Conservation (phyloP, 2,329 filamentous ascomycete species). For the Macrophomina tecta region DNA sequence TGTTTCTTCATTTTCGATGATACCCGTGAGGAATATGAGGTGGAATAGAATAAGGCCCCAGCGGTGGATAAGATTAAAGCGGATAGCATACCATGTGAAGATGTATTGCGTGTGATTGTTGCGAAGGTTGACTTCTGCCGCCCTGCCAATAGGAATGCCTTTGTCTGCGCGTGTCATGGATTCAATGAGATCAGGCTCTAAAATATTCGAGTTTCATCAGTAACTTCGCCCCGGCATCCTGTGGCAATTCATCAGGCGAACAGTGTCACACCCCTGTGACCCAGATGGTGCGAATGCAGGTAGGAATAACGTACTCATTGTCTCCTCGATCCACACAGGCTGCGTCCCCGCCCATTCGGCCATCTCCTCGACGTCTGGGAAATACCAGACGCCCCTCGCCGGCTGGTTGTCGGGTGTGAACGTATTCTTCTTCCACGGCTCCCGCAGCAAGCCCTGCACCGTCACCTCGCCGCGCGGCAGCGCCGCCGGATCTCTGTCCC, state of each 20-base stretch:
- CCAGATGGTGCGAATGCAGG: too few species aligned
- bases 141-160: slow-evolving; percentile 86
- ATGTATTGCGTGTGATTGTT: slow-evolving; percentile 99
- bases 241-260: too few species aligned
- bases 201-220: not conserved
- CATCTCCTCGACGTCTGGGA: slow-evolving; percentile 94
- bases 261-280: too few species aligned
- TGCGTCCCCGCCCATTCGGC: slow-evolving; percentile 80
- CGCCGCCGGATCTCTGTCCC: slow-evolving; percentile 62
- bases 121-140: slow-evolving; percentile 87
- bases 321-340: slow-evolving; percentile 93
- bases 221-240: not conserved
- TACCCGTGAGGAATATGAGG: not conserved
- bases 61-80: too few species aligned
- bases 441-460: slow-evolving; percentile 82
- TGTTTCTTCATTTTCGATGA: slow-evolving; percentile 8
- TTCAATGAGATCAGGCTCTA: slow-evolving; percentile 79
- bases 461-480: slow-evolving; percentile 74
- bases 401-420: slow-evolving; percentile 93
- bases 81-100: slow-evolving; percentile 82
- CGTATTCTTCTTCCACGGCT: slow-evolving; percentile 97
- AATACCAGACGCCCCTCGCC: slow-evolving; percentile 86
- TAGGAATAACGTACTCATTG: slow-evolving; percentile 70
- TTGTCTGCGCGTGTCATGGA: slow-evolving; percentile 76
- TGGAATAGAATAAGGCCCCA: not conserved